Evolutionary conservation across 2,329 filamentous ascomycete species (phyloP), one percentile per base, ranked within the genome.

Genomic region (Peltaster fructicola): DNA sequence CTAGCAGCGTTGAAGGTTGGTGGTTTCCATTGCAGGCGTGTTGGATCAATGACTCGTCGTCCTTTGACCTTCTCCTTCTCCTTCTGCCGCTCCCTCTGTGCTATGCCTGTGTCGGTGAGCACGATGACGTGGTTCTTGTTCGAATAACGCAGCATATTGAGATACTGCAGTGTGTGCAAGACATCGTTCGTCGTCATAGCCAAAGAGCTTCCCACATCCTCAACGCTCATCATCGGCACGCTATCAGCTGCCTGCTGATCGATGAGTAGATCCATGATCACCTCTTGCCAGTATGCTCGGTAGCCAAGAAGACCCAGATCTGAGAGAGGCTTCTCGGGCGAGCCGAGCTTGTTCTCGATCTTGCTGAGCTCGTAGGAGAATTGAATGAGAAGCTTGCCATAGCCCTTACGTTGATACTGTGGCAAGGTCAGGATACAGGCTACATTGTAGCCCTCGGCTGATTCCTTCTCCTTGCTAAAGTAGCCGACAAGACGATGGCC

Each of bases 111-210:
- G 35, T 88, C 77, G 0, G 85, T 84, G 15, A 98, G 63, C 13
- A 95, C 81, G 39, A 98, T 79, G 49, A 95, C 85, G 60, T 95
- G 88, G 45, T 92, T 84, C 36, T 84, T 84, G 60, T 91, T 91
- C 21, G 84, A 81, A 47, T 95, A 95, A 22, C 88, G 68, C 46
- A 95, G 68, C 79, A 98, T 91, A 48, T 85, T 88, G 32, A 93
- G 60, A 29, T 84, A 84, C 47, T 93, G 82, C 25, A 98, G 54
- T 0, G 88, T 95, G 49, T 93, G 82, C 50, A 95, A 72, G 8
- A 98, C 85, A 48, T 98, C 88, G 42, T 82, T 81, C 5, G 82
- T 84, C n/a, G 85, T 95, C 85, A 98, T 95, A 3, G 84, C 77
- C 6, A 88, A 70, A 16, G 70, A 53, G 5, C 66, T 61, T 1